Conservation (phyloP, 1,139 yeast genomes). For the Zygosaccharomyces sapae region DNA sequence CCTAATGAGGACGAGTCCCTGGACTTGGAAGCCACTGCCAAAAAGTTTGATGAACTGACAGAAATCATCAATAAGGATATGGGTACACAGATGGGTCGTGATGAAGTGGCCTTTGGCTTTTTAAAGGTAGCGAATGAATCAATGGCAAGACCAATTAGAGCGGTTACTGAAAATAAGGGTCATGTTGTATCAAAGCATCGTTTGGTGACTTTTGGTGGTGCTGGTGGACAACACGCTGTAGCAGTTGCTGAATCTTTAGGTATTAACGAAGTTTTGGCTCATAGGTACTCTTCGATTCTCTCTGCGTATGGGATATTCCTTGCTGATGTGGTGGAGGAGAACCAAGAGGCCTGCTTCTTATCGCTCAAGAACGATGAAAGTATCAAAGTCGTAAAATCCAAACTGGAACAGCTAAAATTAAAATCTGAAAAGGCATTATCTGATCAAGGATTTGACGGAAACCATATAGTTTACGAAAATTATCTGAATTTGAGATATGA, state of each 20-base stretch:
- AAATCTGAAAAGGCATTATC: conserved; percentile 35
- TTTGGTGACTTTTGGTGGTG: conserved; percentile 55
- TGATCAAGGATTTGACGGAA: conserved; percentile 46
- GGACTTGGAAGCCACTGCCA: conserved; percentile 41
- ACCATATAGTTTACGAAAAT: conserved; percentile 48
- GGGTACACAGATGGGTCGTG: conserved; percentile 37
- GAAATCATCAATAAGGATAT: conserved; percentile 41
- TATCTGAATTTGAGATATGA: conserved; percentile 74
- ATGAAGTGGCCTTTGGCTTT: conserved; percentile 52
- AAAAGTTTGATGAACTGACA: conserved; percentile 43
- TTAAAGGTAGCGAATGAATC: conserved; percentile 51
- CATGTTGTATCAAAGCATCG: conserved; percentile 45
- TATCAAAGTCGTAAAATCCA: conserved; percentile 29
- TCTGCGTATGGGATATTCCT: conserved; percentile 56
- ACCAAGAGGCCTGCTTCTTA: conserved; percentile 54
- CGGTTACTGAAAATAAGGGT: conserved; percentile 53
- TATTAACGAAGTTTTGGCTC: conserved; percentile 45
- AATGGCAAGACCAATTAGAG: conserved; percentile 55
- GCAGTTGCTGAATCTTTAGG: conserved; percentile 50
- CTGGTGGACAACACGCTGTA: conserved; percentile 56
- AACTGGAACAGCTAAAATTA: conserved; percentile 35
- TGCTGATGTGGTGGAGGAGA: conserved; percentile 61
- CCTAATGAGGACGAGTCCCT: conserved; percentile 51
- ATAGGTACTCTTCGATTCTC: conserved; percentile 50
- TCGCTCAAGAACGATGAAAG: conserved; percentile 35